phyloP scores from a whole-genome alignment of 2,329 filamentous ascomycete genomes.

The Calonectria henricotiae region DNA sequence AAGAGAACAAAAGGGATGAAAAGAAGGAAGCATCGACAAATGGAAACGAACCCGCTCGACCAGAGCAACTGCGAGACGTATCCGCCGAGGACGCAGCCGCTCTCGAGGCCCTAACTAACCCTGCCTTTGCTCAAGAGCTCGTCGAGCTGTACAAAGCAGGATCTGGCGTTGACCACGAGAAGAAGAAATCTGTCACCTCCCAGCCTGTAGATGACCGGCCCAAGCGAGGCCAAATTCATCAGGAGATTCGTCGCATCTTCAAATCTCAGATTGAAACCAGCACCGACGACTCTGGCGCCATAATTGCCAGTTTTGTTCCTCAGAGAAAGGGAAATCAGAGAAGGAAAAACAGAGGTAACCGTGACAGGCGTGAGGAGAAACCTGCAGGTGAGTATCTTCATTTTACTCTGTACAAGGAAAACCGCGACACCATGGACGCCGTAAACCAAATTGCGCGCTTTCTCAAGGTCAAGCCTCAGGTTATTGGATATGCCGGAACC shows the following conservation, averaged over 20 bases:
- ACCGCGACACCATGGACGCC: slow-evolving; percentile 96
- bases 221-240: slow-evolving; percentile 67
- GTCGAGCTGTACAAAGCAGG: slow-evolving; percentile 61
- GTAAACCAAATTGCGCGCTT: slow-evolving; percentile 83
- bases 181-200: slow-evolving; percentile 59
- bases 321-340: slow-evolving; percentile 55
- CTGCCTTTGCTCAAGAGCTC: slow-evolving; percentile 61
- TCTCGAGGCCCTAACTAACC: slow-evolving; percentile 61
- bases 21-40: slow-evolving; percentile 44
- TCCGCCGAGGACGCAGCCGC: slow-evolving; percentile 55
- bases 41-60: slow-evolving; percentile 40
- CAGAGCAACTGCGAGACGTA: slow-evolving; percentile 52
- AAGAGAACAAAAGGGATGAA: slow-evolving; percentile 39
- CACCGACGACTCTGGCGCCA: slow-evolving; percentile 73
- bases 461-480: slow-evolving; percentile 81
- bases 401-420: slow-evolving; percentile 96
- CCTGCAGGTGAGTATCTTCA: slow-evolving; percentile 83
- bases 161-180: slow-evolving; percentile 52
- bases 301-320: slow-evolving; percentile 78
- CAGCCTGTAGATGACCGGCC: slow-evolving; percentile 63
- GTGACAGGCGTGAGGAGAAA: slow-evolving; percentile 54
- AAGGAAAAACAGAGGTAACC: slow-evolving; percentile 53
- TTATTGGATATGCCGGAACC: slow-evolving; percentile 85
- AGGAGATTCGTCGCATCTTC: slow-evolving; percentile 85
- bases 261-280: slow-evolving; percentile 82